A percentile compares a stretch with the other conserved stretches of the same genome.
Conservation (phyloP, 495 filamentous ascomycete species). For the Tuber magnatum region DNA sequence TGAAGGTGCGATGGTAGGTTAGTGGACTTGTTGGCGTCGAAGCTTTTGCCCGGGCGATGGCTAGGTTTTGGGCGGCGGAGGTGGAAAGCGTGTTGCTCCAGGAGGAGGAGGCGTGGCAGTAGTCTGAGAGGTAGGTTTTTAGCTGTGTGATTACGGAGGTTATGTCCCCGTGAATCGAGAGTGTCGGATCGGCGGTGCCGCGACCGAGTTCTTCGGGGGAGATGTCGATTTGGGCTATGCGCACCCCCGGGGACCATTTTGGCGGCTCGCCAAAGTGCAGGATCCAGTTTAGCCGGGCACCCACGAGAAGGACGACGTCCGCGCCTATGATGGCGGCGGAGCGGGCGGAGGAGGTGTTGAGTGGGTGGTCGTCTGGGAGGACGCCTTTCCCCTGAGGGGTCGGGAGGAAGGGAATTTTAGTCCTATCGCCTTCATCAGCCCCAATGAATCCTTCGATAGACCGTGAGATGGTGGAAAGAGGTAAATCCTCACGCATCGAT, state of each 20-base stretch:
- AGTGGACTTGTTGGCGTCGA: constrained; percentile 46
- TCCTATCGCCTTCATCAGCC: constrained; percentile 25
- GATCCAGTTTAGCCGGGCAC: constrained; percentile 60
- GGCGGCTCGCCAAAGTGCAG: constrained; percentile 56
- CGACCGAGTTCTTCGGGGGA: constrained; percentile 53
- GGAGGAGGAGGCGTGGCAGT: constrained; percentile 45
- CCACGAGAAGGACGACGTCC: constrained; percentile 56
- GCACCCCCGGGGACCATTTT: constrained; percentile 51
- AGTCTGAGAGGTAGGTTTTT: constrained; percentile 42
- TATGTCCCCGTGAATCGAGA: constrained; percentile 53
- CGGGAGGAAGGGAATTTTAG: constrained; percentile 55
- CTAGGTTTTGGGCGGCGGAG: constrained; percentile 40
- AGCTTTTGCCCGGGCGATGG: constrained; percentile 44
- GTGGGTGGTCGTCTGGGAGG: constrained; percentile 51
- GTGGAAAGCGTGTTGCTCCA: constrained; percentile 41
- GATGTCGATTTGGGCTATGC: constrained; percentile 57
- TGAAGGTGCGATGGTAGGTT: constrained; percentile 52
- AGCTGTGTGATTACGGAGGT: constrained; percentile 50
- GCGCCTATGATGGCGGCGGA: constrained; percentile 53
- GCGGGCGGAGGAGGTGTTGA: constrained; percentile 53
- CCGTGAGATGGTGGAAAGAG: not conserved
- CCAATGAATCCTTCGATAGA: not conserved
- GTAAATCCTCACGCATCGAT: too few relatives aligned
- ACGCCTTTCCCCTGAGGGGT: constrained; percentile 62
- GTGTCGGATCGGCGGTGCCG: constrained; percentile 46